Base-by-base conservation (phyloP, 345 rosid species). In the Anastatica hierochuntica region DNA sequence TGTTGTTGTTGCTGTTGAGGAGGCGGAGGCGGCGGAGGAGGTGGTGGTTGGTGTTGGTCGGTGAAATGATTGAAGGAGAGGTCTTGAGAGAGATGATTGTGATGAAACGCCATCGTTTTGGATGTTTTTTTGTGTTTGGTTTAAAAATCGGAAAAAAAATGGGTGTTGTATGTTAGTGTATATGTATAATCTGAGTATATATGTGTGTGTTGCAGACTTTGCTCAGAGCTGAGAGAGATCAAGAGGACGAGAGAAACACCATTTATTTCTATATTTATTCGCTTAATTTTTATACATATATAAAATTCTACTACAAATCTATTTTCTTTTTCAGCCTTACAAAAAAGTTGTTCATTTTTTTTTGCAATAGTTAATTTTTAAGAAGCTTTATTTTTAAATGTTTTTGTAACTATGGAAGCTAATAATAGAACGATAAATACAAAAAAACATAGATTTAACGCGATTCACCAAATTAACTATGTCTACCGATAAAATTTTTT, bases 1-100 rank as follows among this genome's bases (percentile, higher is more conserved):
- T 72, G 72, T 56, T 66, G 70, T 4, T 62, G 80, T 11, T 62
- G 82, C 9, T 31, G 72, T 0, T 67, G 71, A 0, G 60, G 76
- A 0, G 47, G 71, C 4, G 63, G 77, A 1, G 57, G 77, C 20
- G 35, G 76, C 10, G 69, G 72, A 1, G 68, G 77, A 5, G 33
- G 33, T 2, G 24, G 24, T 21, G 2, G 24, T 16, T 30, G 81
- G 15, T 66, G 78, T 36, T 77, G 81, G 77, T 75, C 77, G 62
- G 79, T 44, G 71, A 84, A 82, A 74, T 81, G 95, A 65, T 83
- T 83, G 51, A 86, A 76, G 15, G 96, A 79, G 51, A 84, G 82
- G 73, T 82, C 85, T 13, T 83, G 90, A 11, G 81, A 69, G 38
- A 76, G 74, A 47, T 81, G 86, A 56, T 77, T 83, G 56, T 82